Base-by-base conservation (phyloP, 768 basidiomycete species). In the Agaricus subrufescens region DNA sequence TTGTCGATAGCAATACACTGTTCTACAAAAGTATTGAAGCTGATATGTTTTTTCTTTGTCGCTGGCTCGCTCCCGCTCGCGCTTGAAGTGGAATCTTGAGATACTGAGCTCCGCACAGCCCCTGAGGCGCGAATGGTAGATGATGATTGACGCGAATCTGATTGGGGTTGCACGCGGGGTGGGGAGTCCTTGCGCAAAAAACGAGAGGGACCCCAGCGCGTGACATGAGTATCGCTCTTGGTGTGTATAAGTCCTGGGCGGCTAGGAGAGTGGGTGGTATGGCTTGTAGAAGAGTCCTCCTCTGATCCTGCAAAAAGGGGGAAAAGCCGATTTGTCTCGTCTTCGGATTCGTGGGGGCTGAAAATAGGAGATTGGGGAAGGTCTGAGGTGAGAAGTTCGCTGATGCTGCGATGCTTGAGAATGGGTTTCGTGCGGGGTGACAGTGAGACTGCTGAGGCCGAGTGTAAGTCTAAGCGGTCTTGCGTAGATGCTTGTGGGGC, bases 11-110 rank as follows among this genome's bases (percentile, higher is more conserved):
- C 87, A 57, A 99, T 96, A 66, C 85, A 94, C 68, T 98, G 96
- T 69, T 97, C 91, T 39, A 99, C 96, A 67, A 95, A 97, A 0
- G 95, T 96, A 70, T 98, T 98, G 80, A 98, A 98, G 63, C 82
- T 88, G 74, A 98, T 98, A 68, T 97, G 96, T 60, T 87, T 87
- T 75, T 87, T 91, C 76, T 85, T 86, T 42, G 52, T 58, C 27
- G 58, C 58, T 65, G 71, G 59, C 44, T 66, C 58, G 57, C 58
- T 61, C 39, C 62, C 65, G 57, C 63, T 62, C 40, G 63, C 46
- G 52, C 69, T 70, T 27, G 72, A 71, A 56, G 61, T 65, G 4
- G 72, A 72, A 58, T 73, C 71, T 47, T 71, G 70, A 8, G 69
- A 70, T 26, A 65, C 45, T 1, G 68, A 71, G n/a, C 62, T 40